Base-by-base conservation (phyloP, 2,329 filamentous ascomycete species). In the Hymenoscyphus salicellus region DNA sequence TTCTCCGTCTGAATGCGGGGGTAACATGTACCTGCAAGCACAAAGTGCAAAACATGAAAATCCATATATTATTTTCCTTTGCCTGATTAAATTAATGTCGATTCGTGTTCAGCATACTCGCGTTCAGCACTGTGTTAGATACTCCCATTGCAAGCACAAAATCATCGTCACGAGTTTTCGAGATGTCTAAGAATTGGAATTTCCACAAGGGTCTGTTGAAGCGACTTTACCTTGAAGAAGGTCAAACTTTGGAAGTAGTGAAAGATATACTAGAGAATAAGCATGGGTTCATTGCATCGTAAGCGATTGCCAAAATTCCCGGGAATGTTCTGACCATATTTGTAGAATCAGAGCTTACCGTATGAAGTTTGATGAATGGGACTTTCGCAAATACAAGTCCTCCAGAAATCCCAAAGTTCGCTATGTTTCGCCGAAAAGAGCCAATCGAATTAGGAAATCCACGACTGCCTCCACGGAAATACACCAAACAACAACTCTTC, bases 341-440 rank as follows among this genome's bases (percentile, higher is more conserved):
- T 5, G 8, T 52, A 66, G 66, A 5, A 56, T 57, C 32, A 56
- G 64, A 46, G 59, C 66, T n/a, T 69, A 66, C 41, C 67, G 67
- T 26, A 60, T 67, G 64, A 70, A 63, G 32, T 58, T 70, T 26
- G 65, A 70, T 32, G 63, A 67, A 28, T 67, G 68, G 66, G 52
- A 60, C 7, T 55, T 69, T 6, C 63, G 65, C 28, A 69, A 69
- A 46, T 58, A 70, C 46, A 63, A 52, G 60, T 46, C 58, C 2
- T n/a, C n/a, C 5, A 46, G 5, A 46, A 46, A 46, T 46, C 41
- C 41, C 6, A 6, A 46, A 46, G 41, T 23, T 46, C 5, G n/a
- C 5, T 46, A 46, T 23, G n/a, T 46, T 23, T 46, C 41, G 8
- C 41, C n/a, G 1, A 46, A 23, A 10, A 46, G 3, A 11, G 5